These are phyloP conservation scores for Pseudocercospora crystallina DNA, from an alignment of 2,329 filamentous ascomycete genomes.

Conservation along the genomic window DNA sequence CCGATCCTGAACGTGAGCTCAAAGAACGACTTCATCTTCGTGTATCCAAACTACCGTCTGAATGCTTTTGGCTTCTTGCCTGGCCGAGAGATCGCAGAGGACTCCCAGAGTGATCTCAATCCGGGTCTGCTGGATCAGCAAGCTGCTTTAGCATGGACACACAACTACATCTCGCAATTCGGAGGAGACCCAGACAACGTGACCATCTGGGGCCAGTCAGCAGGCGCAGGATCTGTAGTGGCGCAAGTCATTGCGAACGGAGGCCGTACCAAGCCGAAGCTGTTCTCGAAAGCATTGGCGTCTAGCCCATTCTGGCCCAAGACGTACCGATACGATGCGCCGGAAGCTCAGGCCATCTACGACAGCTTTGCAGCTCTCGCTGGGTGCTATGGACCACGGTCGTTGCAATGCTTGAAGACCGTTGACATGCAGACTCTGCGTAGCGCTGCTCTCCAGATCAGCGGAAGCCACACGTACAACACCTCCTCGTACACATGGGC, in stretches of 20 bases:
- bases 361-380: slow-evolving; percentile 47
- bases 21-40: slow-evolving; percentile 52
- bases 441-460: slow-evolving; percentile 53
- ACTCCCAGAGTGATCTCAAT: slow-evolving; percentile 39
- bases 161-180: slow-evolving; percentile 47
- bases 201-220: slow-evolving; percentile 26
- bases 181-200: slow-evolving; percentile 28
- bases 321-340: slow-evolving; percentile 54
- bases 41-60: slow-evolving; percentile 52
- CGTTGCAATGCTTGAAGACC: slow-evolving; percentile 56
- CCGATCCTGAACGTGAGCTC: slow-evolving; percentile 58
- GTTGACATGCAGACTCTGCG: slow-evolving; percentile 57
- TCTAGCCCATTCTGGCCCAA: slow-evolving; percentile 61
- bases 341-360: slow-evolving; percentile 55
- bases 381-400: slow-evolving; percentile 50
- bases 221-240: slow-evolving; percentile 47
- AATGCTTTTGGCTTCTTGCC: slow-evolving; percentile 49
- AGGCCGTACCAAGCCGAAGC: slow-evolving; percentile 38
- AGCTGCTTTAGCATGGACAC: slow-evolving; percentile 53
- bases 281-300: slow-evolving; percentile 54
- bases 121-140: slow-evolving; percentile 50
- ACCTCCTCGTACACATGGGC: slow-evolving; percentile 61
- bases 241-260: slow-evolving; percentile 57
- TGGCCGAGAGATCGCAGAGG: slow-evolving; percentile 40
- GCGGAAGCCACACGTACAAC: slow-evolving; percentile 52